These are phyloP conservation scores for Porodaedalea pini DNA, from an alignment of 1,284 basidiomycete genomes.

Conservation along the genomic window DNA sequence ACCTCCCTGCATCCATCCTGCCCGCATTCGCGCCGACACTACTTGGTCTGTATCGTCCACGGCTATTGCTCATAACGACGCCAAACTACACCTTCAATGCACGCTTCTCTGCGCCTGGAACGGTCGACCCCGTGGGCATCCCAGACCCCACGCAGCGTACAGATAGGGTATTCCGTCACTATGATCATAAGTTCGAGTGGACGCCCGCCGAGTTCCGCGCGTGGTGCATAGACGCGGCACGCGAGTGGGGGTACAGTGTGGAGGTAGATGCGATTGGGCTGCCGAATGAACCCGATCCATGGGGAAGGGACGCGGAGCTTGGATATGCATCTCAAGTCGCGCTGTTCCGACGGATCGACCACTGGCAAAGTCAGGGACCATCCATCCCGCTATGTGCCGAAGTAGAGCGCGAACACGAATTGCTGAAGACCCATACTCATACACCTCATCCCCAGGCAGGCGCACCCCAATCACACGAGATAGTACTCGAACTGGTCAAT, in stretches of 20 bases:
- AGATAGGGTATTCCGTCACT: conserved; percentile 69
- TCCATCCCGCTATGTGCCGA: conserved; percentile 28
- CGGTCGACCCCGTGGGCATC: conserved; percentile 42
- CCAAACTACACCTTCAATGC: conserved; percentile 89
- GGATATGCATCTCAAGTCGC: conserved; percentile 75
- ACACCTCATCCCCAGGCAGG: conserved; percentile 44
- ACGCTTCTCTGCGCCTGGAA: conserved; percentile 67
- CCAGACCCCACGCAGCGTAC: conserved; percentile 77
- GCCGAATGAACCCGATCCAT: conserved; percentile 57
- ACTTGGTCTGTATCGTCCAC: conserved; percentile 81
- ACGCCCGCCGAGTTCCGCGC: conserved; percentile 72
- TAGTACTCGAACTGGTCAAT: not conserved
- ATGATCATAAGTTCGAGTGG: conserved; percentile 94
- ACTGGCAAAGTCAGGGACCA: conserved; percentile 9
- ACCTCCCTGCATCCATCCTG: conserved; percentile 71
- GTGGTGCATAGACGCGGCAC: conserved; percentile 66
- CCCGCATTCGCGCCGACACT: conserved; percentile 76
- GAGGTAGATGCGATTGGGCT: conserved; percentile 54
- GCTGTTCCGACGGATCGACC: conserved; percentile 53
- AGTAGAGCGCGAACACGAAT: conserved; percentile 37
- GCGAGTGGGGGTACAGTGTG: conserved; percentile 73
- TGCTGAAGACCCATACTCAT: conserved; percentile 51
- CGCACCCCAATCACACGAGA: conserved; percentile 37
- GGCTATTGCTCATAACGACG: conserved; percentile 80
- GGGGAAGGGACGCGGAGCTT: conserved; percentile 59